A percentile compares a stretch with the other conserved stretches of the same genome.
Evolutionary conservation across 139 green algal species (phyloP).

Genomic region (Haematococcus sp.): DNA sequence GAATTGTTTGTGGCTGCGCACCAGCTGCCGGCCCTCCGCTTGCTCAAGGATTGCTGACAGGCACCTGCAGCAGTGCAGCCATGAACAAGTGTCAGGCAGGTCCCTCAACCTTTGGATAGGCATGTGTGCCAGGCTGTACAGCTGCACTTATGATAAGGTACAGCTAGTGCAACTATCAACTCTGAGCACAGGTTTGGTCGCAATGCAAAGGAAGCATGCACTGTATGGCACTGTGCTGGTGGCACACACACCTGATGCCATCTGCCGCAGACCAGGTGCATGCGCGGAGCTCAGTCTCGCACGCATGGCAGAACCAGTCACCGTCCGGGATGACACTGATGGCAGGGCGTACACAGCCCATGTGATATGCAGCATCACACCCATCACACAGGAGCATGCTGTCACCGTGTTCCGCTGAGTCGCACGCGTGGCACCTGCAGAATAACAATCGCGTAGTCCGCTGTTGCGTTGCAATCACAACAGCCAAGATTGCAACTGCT

Average conservation of each 20-base stretch:
- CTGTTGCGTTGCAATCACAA: too few relatives aligned
- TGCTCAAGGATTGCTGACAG: slow-evolving; percentile 23
- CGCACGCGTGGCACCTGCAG: slow-evolving; percentile 31
- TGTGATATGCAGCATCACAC: slow-evolving; percentile 52
- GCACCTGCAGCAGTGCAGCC: neutral
- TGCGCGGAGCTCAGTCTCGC: slow-evolving; percentile 32
- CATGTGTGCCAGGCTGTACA: too few relatives aligned
- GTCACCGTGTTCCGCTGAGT: slow-evolving; percentile 21
- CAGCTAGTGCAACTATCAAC: too few relatives aligned
- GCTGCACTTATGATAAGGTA: too few relatives aligned
- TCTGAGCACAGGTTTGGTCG: too few relatives aligned
- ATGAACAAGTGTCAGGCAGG: neutral
- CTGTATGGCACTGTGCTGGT: too few relatives aligned
- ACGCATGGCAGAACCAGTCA: slow-evolving; percentile 39
- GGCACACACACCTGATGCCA: neutral
- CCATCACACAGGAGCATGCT: slow-evolving; percentile 59
- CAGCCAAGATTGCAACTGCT: too few relatives aligned
- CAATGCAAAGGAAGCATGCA: too few relatives aligned
- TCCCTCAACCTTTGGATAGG: too few relatives aligned
- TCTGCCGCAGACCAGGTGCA: slow-evolving; percentile 1
- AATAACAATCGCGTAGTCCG: neutral
- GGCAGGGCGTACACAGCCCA: slow-evolving; percentile 30
- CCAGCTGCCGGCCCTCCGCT: slow-evolving; percentile 23
- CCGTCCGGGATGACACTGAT: neutral
- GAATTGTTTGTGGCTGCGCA: slow-evolving; percentile 20